Base-by-base conservation (phyloP, 2,329 filamentous ascomycete species). In the Xylariaceae sp. region DNA sequence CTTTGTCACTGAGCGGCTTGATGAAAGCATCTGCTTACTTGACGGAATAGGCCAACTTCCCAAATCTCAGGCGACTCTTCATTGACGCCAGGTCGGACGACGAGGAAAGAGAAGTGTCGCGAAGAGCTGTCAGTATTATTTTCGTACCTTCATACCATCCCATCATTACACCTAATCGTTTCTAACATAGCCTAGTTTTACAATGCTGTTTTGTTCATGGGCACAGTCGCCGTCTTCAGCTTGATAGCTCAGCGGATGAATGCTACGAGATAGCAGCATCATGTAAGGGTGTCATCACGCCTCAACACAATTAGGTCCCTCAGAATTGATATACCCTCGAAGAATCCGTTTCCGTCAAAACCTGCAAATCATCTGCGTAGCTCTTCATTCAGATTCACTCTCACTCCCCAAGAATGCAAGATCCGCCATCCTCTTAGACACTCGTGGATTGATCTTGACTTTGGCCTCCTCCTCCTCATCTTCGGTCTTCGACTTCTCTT, bases 131-230 rank as follows among this genome's bases (percentile, higher is more conserved):
- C 78, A 71, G 90, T 33, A 76, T 55, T 19, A 8, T 11, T 23
- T 28, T n/a, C n/a, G n/a, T n/a, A n/a, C n/a, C n/a, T n/a, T n/a
- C n/a, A n/a, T n/a, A n/a, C n/a, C n/a, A n/a, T n/a, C n/a, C n/a
- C n/a, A n/a, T n/a, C n/a, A n/a, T n/a, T n/a, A n/a, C n/a, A n/a
- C n/a, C n/a, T 36, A 29, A 14, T 26, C n/a, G 9, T 56, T 40
- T 53, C 60, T 58, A 43, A 58, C 45, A 57, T 28, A 54, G 6
- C n/a, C 6, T 68, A 96, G 95, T 99, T 99, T 74, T 99, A 99
- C 77, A 98, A 99, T 70, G 86, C 96, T 0, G 92, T 97, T 1
- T 80, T 98, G 2, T 99, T 98, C 78, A 94, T 99, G 82, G 95
- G 93, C 21, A 97, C 95, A 0, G 90, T 99, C 21, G 92, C 94